A percentile compares a stretch with the other conserved stretches of the same genome.
phyloP scores from a whole-genome alignment of 345 rosid genomes.

The Heritiera fomes region DNA sequence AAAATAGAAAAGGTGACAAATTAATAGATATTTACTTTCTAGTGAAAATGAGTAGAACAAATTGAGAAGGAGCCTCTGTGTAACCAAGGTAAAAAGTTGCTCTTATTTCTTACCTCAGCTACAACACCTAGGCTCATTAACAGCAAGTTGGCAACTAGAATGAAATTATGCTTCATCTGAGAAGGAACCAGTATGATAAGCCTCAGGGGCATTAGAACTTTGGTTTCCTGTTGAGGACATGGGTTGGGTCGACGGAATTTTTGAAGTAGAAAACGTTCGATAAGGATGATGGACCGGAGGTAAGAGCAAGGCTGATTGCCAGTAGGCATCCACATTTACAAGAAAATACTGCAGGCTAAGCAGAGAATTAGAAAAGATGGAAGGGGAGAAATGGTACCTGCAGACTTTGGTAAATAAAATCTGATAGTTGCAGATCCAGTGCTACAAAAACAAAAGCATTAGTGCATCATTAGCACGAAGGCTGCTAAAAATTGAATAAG shows the following conservation, averaged over 20 bases:
- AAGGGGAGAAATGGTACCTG: conserved; percentile 47
- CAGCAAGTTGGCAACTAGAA: background rate
- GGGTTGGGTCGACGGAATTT: conserved; percentile 18
- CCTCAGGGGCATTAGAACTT: conserved; percentile 30
- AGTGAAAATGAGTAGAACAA: no score
- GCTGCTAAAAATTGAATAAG: conserved; percentile 12
- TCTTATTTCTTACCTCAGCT: background rate
- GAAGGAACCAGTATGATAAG: conserved; percentile 62
- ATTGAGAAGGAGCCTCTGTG: no score
- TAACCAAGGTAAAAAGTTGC: no score
- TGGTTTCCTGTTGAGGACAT: conserved; percentile 32
- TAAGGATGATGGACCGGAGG: conserved; percentile 6
- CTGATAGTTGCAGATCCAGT: conserved; percentile 85
- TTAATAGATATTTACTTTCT: no score
- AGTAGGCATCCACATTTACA: conserved; percentile 69
- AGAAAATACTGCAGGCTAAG: background rate
- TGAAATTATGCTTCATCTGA: conserved; percentile 30
- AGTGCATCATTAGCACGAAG: conserved; percentile 13
- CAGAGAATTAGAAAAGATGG: background rate
- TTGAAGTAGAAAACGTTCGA: conserved; percentile 30
- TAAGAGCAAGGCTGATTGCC: conserved; percentile 38
- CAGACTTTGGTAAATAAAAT: conserved; percentile 67
- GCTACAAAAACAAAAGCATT: conserved; percentile 40
- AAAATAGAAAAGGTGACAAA: no score
- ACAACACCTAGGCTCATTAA: background rate